Evolutionary conservation across 2,329 filamentous ascomycete genomes (phyloP), one percentile per base, ranked within the genome.

Genomic region (Zymoseptoria passerinii): DNA sequence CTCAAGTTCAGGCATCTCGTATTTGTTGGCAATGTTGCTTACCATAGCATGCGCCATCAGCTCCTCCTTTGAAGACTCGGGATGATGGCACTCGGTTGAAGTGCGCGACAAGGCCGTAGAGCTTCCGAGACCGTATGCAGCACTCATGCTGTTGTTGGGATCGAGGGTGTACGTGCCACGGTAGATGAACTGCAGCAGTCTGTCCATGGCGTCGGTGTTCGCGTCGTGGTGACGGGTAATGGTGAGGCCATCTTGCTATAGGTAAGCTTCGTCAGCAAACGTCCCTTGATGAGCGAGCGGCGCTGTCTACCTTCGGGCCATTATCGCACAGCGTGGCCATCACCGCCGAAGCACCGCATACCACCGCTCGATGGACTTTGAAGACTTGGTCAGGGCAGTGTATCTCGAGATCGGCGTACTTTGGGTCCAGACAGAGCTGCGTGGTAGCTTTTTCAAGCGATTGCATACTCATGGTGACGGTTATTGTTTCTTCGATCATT

Each of bases 341-440:
- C 6, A 58, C 54, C 8, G 35, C 48, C 3, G 65, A 66, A 6
- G 50, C 29, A 4, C 49, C 28, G 49, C 65, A 65, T 3, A 64
- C 59, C 9, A 61, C 53, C 10, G 44, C 48, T 13, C 60, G 57
- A 48, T 66, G 62, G 2, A 59, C 62, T 1, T 44, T 9, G 54
- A 60, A 64, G 8, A 8, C 48, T 16, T 50, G 44, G n/a, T 29
- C 59, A 5, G 52, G 58, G 52, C 60, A 64, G 8, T 49, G 27
- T 40, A 65, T 57, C 44, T 62, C 54, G 10, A 66, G 52, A 51
- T 66, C 65, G 5, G 61, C 50, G 53, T 62, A 66, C 8, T 59
- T 52, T n/a, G 35, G 20, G 40, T 54, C 28, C 7, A 56, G 35
- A 10, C 50, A n/a, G n/a, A n/a, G n/a, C n/a, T n/a, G n/a, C n/a